Conservation (phyloP, 345 rosid species). For the Eutrema yunnanense region DNA sequence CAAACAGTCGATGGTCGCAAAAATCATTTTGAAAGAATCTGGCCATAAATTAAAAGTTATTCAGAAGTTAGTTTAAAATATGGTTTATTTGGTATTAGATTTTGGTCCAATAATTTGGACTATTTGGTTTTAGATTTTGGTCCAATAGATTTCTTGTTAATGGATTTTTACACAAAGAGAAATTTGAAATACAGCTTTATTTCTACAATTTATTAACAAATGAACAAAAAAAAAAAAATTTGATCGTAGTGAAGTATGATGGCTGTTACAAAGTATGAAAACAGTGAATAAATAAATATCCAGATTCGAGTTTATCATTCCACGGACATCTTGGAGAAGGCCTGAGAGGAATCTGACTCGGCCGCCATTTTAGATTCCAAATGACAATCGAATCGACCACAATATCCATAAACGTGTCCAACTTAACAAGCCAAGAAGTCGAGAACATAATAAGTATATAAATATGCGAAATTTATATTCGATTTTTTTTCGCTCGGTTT, state of each 20-base stretch:
- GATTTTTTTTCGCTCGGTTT: not conserved
- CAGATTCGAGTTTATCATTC: not conserved
- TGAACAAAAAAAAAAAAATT: too few relatives aligned
- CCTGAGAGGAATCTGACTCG: constrained; percentile 20
- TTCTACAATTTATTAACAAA: not conserved
- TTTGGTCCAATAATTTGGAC: too few relatives aligned
- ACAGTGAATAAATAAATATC: not conserved
- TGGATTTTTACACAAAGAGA: not conserved
- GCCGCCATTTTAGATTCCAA: constrained; percentile 7
- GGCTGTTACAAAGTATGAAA: not conserved
- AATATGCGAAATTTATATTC: not conserved
- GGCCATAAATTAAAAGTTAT: too few relatives aligned
- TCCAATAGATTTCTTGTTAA: not conserved
- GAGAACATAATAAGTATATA: not conserved
- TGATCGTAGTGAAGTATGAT: not conserved
- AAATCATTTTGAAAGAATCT: not conserved
- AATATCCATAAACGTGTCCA: not conserved
- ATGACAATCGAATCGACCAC: not conserved
- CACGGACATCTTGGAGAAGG: not conserved
- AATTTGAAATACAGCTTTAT: too few relatives aligned
- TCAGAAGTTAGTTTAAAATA: too few relatives aligned
- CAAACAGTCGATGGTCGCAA: not conserved
- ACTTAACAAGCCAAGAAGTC: not conserved
- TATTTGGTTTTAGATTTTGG: not conserved
- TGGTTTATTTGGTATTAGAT: too few relatives aligned